Percentiles rank a stretch among this genome's conserved stretches.
Evolutionary conservation across 139 green algal species (phyloP).

Genomic region (Microglena sp.): DNA sequence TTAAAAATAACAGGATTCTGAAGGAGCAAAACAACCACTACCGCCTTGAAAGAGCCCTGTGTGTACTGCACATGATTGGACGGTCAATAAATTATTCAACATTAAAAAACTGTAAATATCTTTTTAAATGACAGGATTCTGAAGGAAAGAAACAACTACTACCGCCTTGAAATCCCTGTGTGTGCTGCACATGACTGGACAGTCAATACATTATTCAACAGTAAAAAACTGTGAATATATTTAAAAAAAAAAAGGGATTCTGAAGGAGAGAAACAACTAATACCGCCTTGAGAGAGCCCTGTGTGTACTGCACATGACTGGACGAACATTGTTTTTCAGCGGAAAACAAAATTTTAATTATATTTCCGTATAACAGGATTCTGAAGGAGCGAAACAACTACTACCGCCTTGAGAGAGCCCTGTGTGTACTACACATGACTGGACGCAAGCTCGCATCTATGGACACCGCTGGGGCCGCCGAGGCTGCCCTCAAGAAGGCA

Average conservation of each 20-base stretch:
- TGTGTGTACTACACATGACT: conserved; percentile 61
- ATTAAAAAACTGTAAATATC: not conserved
- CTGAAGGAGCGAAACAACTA: conserved; percentile 74
- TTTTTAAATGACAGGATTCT: conserved; percentile 41
- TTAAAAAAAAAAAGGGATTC: not conserved
- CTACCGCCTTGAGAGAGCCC: conserved; percentile 74
- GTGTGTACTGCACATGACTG: conserved; percentile 57
- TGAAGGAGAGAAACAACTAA: conserved; percentile 74
- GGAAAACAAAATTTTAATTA: not conserved
- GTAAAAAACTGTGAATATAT: not conserved
- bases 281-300: conserved; percentile 78
- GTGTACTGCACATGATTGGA: conserved; percentile 54
- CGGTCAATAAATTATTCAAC: not conserved
- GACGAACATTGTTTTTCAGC: conserved; percentile 17
- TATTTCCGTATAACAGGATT: conserved; percentile 33
- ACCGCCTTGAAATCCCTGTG: conserved; percentile 76
- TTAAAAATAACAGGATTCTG: conserved; percentile 29
- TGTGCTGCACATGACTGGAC: conserved; percentile 42
- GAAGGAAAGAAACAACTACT: conserved; percentile 79
- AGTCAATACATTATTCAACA: not conserved
- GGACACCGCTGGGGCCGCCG: not conserved
- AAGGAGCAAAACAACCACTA: conserved; percentile 84
- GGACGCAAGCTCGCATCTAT: conserved; percentile 28
- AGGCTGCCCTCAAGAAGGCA: not conserved
- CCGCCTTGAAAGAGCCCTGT: conserved; percentile 62